These are phyloP conservation scores for Alternaria arbusti DNA, from an alignment of 2,329 filamentous ascomycete genomes.

Conservation along the genomic window DNA sequence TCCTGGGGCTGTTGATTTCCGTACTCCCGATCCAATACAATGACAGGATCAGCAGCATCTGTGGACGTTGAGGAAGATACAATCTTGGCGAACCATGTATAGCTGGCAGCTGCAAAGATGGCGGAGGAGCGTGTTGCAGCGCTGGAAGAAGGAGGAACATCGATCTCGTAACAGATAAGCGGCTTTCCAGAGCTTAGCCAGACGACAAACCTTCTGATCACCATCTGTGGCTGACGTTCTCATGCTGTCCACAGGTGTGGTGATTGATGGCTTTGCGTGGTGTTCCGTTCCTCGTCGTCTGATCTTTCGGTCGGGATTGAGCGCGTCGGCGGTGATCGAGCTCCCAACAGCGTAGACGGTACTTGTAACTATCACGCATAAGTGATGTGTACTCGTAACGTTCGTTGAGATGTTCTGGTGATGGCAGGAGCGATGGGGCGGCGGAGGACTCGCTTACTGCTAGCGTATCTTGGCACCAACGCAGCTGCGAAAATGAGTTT, in stretches of 20 bases:
- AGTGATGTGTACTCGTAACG: not conserved
- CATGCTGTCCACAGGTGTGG: not conserved
- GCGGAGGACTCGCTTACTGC: constrained; percentile 9
- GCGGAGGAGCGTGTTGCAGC: not conserved
- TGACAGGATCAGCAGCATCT: not conserved
- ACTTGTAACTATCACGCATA: not conserved
- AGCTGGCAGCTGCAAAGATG: not conserved
- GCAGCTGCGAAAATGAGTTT: constrained; percentile 18
- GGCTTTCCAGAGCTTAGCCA: not conserved
- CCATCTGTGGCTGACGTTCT: not conserved
- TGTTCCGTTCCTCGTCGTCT: not conserved
- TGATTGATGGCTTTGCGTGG: not conserved
- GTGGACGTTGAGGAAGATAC: not conserved
- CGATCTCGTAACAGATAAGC: not conserved
- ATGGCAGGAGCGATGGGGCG: not conserved
- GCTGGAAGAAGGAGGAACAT: not conserved
- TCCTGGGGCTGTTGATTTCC: not conserved
- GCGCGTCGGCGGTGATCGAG: not conserved
- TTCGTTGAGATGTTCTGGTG: not conserved
- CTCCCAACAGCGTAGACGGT: not conserved
- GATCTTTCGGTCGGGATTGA: not conserved
- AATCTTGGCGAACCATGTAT: not conserved
- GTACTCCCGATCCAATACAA: not conserved
- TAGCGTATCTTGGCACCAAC: constrained; percentile 17
- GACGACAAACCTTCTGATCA: not conserved